Base-by-base conservation (phyloP, 108 stramenopile genomes). In the Cyclotella sp. region DNA sequence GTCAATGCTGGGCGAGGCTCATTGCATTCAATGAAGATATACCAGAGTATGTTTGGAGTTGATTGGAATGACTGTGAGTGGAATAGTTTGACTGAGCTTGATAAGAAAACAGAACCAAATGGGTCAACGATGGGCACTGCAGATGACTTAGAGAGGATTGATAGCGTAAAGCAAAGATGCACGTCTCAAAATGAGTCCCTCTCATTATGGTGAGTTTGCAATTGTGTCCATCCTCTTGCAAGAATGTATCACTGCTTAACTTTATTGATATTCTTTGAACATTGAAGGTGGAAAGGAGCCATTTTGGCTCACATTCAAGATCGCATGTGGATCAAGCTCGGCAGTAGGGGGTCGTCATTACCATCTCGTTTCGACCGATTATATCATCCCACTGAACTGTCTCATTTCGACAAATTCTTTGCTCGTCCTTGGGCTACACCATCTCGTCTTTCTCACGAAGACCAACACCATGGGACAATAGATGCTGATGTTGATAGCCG, bases 271-370 rank as follows among this genome's bases (percentile, higher is more conserved):
- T 55, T 24, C 5, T 26, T 24, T 55, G 52, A 55, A 12, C 21
- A 12, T n/a, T 40, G 13, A 15, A 62, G 60, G 60, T 93, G 93
- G 93, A 93, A 88, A 76, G 65, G 70, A n/a, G 93, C 93, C 5
- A 76, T 93, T 52, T 86, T 90, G 70, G 22, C 70, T 18, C 80
- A 89, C 72, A 86, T 95, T 15, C 88, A 93, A 52, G 85, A 91
- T 47, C 79, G 95, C 41, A 91, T 92, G 89, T 95, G 95, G 95
- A 92, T 93, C 82, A 81, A 89, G 49, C 74, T 93, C n/a, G 87
- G 88, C 7, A 64, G 66, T 22, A 82, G 69, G 52, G 83, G 77
- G 18, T 72, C 85, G 18, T 45, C 86, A n/a, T 49, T 92, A 22
- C 89, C 91, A n/a, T 84, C 91, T 11, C 80, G 91, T 7, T 96